Evolutionary conservation across 2,329 filamentous ascomycete species (phyloP), one percentile per base, ranked within the genome.

Genomic region (Fusarium anguioides): DNA sequence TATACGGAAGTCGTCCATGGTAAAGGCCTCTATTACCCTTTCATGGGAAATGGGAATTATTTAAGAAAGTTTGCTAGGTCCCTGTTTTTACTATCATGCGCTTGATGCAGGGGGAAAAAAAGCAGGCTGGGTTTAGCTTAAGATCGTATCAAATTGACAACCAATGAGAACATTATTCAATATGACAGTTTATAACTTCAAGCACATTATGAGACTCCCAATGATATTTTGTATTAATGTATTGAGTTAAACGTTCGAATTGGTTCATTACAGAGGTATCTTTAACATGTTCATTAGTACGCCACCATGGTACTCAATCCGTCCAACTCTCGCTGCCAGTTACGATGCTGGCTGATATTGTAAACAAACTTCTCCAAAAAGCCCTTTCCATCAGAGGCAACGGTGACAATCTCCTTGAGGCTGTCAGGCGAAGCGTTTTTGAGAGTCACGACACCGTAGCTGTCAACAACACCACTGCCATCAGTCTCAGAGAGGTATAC

Each of bases 401-500:
- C 88, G 57, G 85, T 80, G 5, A 91, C 74, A 0, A 83, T 83
- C 71, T 92, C 87, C 68, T 82, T 86, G 68, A 93, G 81, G 60
- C 83, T 86, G 20, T 87, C 83, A 0, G 89, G 83, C 23, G 83
- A 77, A 7, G 81, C 78, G 14, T 82, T 77, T 39, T 79, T 81
- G 14, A 90, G 82, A 1, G 92, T 95, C 1, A 95, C 89, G 2
- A 96, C 91, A 47, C 92, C 92, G 69, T 93, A 96, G 65, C 86
- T 90, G 69, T 93, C 89, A 2, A 74, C 65, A 0, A 88, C 85
- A 18, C 83, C 79, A 2, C 75, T 75, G 8, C 84, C 79, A 2
- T 75, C 46, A 0, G 56, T 62, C 3, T 60, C 76, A 1, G 83
- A 85, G 0, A 84, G 46, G 2, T 73, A 58, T 5, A 87, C 74